Conservation (phyloP, 345 rosid species). For the Capsella bursapastoris region DNA sequence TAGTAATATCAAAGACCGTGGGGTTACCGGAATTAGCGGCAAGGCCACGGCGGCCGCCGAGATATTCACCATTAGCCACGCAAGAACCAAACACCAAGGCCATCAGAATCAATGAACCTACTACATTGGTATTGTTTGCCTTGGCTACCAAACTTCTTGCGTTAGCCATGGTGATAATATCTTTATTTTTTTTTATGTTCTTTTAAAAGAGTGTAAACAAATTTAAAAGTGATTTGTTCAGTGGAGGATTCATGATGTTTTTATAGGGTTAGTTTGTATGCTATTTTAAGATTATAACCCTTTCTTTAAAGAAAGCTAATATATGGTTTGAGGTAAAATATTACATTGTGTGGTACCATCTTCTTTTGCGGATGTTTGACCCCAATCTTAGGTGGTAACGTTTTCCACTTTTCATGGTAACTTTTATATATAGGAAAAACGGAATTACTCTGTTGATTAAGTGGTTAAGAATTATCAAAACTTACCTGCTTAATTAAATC, state of each 20-base stretch:
- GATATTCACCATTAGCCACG: slow-evolving; percentile 49
- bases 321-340: background rate
- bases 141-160: slow-evolving; percentile 41
- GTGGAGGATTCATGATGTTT: slow-evolving; percentile 26
- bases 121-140: slow-evolving; percentile 29
- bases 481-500: background rate
- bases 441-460: background rate
- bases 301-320: background rate
- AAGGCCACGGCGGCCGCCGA: slow-evolving; percentile 42
- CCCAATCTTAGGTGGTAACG: slow-evolving; percentile 15
- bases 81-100: slow-evolving; percentile 48
- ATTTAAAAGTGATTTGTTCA: slow-evolving; percentile 30
- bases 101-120: slow-evolving; percentile 38
- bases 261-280: background rate
- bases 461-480: slow-evolving; percentile 24
- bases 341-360: slow-evolving; percentile 30
- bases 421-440: background rate
- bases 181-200: slow-evolving; percentile 21
- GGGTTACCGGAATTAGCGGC: slow-evolving; percentile 41
- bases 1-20: slow-evolving; percentile 50
- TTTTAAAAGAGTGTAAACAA: slow-evolving; percentile 25
- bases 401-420: background rate
- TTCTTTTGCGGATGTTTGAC: slow-evolving; percentile 39
- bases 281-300: slow-evolving; percentile 11
- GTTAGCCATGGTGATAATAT: slow-evolving; percentile 51